Percentiles rank a stretch among this genome's conserved stretches.
These are phyloP conservation scores for Calonectria pteridis DNA, from an alignment of 2,329 filamentous ascomycete species.

Conservation along the genomic window DNA sequence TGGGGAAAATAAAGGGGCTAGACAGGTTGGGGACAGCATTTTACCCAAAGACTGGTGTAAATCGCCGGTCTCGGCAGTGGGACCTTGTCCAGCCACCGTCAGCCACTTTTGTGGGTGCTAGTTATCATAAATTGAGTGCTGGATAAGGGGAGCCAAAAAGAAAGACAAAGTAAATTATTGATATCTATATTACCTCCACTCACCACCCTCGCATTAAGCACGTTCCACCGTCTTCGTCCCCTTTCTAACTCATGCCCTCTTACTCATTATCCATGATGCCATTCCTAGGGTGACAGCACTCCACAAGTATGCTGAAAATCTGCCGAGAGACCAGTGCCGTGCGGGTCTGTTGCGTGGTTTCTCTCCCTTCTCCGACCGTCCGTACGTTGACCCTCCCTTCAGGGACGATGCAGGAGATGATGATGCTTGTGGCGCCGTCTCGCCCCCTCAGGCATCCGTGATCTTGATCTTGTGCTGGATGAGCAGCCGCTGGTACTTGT, in stretches of 20 bases:
- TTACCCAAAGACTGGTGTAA: no score
- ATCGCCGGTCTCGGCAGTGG: no score
- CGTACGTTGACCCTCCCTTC: not conserved
- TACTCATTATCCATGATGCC: constrained; percentile 7
- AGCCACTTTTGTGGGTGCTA: no score
- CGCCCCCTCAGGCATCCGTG: not conserved
- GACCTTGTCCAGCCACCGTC: no score
- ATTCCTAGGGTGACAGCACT: constrained; percentile 8
- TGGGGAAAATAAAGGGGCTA: no score
- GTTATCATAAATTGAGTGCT: no score
- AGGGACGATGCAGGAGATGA: not conserved
- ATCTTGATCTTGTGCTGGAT: not conserved
- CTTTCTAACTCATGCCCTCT: not conserved
- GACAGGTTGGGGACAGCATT: no score
- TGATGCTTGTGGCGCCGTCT: not conserved
- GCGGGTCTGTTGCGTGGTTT: not conserved
- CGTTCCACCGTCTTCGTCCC: not conserved
- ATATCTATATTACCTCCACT: not conserved
- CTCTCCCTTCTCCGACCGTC: not conserved
- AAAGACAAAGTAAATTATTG: not conserved
- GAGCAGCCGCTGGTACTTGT: not conserved
- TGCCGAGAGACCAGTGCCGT: not conserved
- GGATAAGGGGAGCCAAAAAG: no score
- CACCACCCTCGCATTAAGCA: not conserved
- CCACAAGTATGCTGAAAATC: not conserved